Evolutionary conservation across 257 asterid species (phyloP).

Genomic region (Solanum megistacrolobum): DNA sequence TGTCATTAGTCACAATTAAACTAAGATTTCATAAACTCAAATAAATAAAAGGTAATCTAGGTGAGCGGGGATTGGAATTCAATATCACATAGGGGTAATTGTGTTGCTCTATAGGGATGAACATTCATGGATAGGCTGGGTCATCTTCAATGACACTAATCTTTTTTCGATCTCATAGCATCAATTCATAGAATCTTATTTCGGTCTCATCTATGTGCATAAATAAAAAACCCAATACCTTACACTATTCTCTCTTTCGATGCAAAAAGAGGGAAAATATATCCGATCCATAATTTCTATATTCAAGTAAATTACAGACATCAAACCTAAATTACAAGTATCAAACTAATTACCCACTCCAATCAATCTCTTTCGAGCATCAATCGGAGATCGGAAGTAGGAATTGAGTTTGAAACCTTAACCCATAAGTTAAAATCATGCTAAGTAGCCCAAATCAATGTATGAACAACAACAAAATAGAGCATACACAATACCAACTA

Average conservation of each 20-base stretch:
- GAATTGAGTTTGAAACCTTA: no score
- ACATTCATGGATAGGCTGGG: not conserved
- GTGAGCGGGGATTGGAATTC: no score
- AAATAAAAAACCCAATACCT: no score
- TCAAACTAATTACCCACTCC: not conserved
- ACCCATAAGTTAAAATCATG: not conserved
- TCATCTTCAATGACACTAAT: not conserved
- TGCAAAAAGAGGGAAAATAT: not conserved
- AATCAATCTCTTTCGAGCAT: not conserved
- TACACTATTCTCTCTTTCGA: no score
- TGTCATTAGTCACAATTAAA: not conserved
- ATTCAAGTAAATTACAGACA: not conserved
- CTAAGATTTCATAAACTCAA: not conserved
- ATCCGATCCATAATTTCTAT: not conserved
- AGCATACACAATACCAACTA: not conserved
- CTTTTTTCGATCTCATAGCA: no score
- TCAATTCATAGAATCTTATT: no score
- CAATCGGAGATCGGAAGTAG: not conserved
- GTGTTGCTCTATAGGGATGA: not conserved
- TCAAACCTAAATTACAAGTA: not conserved
- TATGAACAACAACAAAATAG: no score
- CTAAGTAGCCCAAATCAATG: not conserved
- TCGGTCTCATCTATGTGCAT: not conserved
- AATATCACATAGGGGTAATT: not conserved
- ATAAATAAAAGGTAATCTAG: no score